These are phyloP conservation scores for Candida adriatica DNA, from an alignment of 805 yeast genomes.

Conservation along the genomic window DNA sequence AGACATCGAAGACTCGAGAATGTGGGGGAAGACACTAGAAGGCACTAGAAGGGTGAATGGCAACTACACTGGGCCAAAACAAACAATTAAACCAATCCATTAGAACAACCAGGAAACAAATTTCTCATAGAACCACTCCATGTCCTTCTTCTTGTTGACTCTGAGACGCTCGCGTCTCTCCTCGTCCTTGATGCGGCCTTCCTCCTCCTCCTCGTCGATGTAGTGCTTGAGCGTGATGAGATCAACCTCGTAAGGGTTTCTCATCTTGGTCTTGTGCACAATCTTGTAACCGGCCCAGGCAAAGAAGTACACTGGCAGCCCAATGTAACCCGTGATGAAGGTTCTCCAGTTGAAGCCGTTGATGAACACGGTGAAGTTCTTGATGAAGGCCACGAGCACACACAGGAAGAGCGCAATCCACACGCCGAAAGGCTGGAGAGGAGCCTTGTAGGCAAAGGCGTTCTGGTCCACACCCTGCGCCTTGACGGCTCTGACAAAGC, in stretches of 20 bases:
- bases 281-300: slow-evolving; percentile 55
- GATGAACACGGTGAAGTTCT: slow-evolving; percentile 69
- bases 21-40: no score
- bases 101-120: slow-evolving; percentile 44
- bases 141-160: slow-evolving; percentile 25
- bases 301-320: slow-evolving; percentile 47
- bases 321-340: slow-evolving; percentile 75
- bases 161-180: slow-evolving; percentile 15
- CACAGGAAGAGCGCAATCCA: slow-evolving; percentile 51
- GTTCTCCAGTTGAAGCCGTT: slow-evolving; percentile 53
- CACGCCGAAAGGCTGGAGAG: slow-evolving; percentile 63
- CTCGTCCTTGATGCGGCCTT: slow-evolving; percentile 21
- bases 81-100: no score
- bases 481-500: slow-evolving; percentile 56
- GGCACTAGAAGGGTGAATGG: no score
- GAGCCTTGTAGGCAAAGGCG: slow-evolving; percentile 45
- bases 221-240: slow-evolving; percentile 46
- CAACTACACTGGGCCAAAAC: no score
- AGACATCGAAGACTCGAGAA: no score
- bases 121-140: slow-evolving; percentile 41
- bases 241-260: slow-evolving; percentile 53
- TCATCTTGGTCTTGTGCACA: slow-evolving; percentile 39
- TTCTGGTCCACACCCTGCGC: slow-evolving; percentile 57
- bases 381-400: slow-evolving; percentile 49
- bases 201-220: slow-evolving; percentile 24